These are phyloP conservation scores for Kingdonia uniflora DNA, from an alignment of 164 flowering plant genomes.

Conservation along the genomic window DNA sequence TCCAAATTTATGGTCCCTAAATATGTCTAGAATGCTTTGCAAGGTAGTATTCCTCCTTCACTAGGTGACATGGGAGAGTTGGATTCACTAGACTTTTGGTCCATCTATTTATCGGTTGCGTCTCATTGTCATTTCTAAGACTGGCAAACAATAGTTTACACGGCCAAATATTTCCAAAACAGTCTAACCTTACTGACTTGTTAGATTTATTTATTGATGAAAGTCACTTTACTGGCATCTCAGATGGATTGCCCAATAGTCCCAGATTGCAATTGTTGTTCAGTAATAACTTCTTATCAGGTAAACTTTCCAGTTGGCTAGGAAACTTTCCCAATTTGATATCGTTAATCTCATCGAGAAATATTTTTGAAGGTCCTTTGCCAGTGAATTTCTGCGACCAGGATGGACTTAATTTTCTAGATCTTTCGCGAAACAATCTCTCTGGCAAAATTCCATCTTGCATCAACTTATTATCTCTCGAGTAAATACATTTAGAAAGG, in stretches of 20 bases:
- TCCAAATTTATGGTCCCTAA: slow-evolving; percentile 2
- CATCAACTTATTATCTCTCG: neutral
- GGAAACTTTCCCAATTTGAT: neutral
- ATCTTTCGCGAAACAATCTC: neutral
- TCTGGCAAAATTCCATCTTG: neutral
- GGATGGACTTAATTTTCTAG: neutral
- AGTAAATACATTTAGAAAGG: slow-evolving; percentile 1
- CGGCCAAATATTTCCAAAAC: slow-evolving; percentile 1
- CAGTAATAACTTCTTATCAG: slow-evolving; percentile 4
- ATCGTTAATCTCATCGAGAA: neutral
- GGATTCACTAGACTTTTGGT: slow-evolving; percentile 10
- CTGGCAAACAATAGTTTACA: slow-evolving; percentile 12
- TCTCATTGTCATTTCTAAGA: neutral
- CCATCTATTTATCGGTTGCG: slow-evolving; percentile 2
- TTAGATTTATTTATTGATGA: no score
- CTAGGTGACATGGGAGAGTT: slow-evolving; percentile 6
- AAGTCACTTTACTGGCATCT: slow-evolving; percentile 5
- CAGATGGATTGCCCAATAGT: neutral
- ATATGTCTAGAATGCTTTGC: slow-evolving; percentile 5
- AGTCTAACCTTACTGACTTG: neutral
- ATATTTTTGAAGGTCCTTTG: slow-evolving; percentile 4
- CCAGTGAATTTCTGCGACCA: neutral
- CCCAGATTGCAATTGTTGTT: neutral
- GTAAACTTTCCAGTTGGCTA: slow-evolving; percentile 3
- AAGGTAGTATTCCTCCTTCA: slow-evolving; percentile 8